Evolutionary conservation across 2,329 filamentous ascomycete genomes (phyloP).

Genomic region (Cladosporium sp.): DNA sequence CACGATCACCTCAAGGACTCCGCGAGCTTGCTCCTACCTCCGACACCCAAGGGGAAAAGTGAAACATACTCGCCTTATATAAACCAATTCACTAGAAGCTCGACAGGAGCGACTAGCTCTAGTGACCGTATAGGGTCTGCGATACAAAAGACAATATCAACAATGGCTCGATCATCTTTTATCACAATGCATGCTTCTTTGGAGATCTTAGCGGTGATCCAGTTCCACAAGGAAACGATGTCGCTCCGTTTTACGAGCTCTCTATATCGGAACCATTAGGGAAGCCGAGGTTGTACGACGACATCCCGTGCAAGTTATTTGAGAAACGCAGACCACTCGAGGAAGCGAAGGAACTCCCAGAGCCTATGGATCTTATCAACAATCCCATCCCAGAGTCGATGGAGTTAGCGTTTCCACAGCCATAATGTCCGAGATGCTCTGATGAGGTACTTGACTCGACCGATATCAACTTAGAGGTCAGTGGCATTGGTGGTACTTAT

Average conservation of each 20-base stretch:
- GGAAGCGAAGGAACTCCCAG: constrained; percentile 24
- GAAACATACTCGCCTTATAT: constrained; percentile 29
- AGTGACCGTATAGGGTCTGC: constrained; percentile 40
- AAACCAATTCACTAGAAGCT: constrained; percentile 28
- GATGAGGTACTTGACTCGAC: constrained; percentile 18
- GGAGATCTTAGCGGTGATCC: constrained; percentile 70
- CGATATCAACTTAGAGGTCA: constrained; percentile 39
- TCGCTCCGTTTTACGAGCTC: not conserved
- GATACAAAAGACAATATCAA: constrained; percentile 48
- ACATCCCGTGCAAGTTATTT: constrained; percentile 5
- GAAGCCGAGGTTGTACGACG: not conserved
- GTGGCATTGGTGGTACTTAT: constrained; percentile 58
- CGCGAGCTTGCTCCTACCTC: constrained; percentile 59
- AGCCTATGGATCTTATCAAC: constrained; percentile 32
- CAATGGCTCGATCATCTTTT: constrained; percentile 77
- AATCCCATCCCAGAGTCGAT: constrained; percentile 31
- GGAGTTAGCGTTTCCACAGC: constrained; percentile 35
- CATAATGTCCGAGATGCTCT: constrained; percentile 22
- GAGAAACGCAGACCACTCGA: constrained; percentile 31
- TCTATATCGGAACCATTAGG: not conserved
- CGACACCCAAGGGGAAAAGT: constrained; percentile 39
- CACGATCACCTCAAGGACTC: constrained; percentile 67
- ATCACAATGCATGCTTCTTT: constrained; percentile 72
- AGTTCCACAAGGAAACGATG: constrained; percentile 13
- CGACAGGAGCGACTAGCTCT: constrained; percentile 42